Evolutionary conservation across 805 yeast species (phyloP), one percentile per base, ranked within the genome.

Genomic region (Saturnispora quitensis): DNA sequence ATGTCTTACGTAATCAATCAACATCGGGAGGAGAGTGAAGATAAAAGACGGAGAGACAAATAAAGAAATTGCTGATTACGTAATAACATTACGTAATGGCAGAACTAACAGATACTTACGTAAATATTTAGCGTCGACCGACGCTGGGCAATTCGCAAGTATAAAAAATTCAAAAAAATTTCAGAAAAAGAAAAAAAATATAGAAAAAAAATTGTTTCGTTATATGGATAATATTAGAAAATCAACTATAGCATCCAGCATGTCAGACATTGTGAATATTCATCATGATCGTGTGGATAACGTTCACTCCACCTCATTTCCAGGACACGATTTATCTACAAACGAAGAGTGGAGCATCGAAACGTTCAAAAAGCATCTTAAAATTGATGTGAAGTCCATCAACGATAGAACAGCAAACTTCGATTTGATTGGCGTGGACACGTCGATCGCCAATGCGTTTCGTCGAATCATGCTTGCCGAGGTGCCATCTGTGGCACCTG

Each of bases 391-490:
- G 57, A 72, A 82, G 7, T 78, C 80, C 61, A 70, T 83, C 53
- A 74, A 79, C 45, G 85, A 82, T 53, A 77, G 90, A 65, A 71
- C 74, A 31, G 89, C 91, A 52, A 89, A 88, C 67, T 93, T 93
- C 62, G 99, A 93, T 67, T 73, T 93, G 57, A 71, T 86, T 53
- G 84, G 88, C 61, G 71, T 90, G 48, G 99, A 93, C 68, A 86
- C 98, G 1, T 87, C 98, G 12, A 73, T 93, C 53, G 90, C 98
- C 44, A 93, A 93, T 72, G 97, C 99, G 0, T 89, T 91, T 70
- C 84, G 99, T 65, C 84, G 99, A 64, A 86, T 93, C 61, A 90
- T 93, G 98, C 82, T 93, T 51, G 80, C 97, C 1, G 99, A 93
- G 67, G 96, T 93, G 40, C 99, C 99, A 20, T 79, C 93, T 2